Percentiles rank a stretch among this genome's conserved stretches.
These are phyloP conservation scores for Chrysoporthe cubensis DNA, from an alignment of 2,329 filamentous ascomycete species.

Conservation along the genomic window DNA sequence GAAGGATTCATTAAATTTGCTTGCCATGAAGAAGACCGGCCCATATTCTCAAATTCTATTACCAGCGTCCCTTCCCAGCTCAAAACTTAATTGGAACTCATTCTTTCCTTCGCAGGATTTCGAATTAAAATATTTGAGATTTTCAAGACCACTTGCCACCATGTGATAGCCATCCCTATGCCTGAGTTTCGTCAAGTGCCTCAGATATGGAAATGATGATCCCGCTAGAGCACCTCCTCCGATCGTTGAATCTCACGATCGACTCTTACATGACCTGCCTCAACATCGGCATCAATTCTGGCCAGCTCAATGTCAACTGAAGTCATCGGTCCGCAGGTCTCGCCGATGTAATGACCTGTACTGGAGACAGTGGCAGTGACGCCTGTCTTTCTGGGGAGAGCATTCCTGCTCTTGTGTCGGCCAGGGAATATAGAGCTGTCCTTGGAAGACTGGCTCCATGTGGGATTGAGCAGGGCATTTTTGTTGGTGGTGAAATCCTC, in stretches of 20 bases:
- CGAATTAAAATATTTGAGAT: background rate
- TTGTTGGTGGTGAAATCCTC: conserved; percentile 25
- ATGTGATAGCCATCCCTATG: background rate
- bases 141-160: background rate
- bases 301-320: conserved; percentile 40
- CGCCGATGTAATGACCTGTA: conserved; percentile 31
- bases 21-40: too few species aligned
- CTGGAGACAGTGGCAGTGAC: conserved; percentile 23
- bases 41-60: background rate
- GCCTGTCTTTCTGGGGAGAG: conserved; percentile 31
- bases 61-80: background rate
- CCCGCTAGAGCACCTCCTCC: conserved; percentile 37
- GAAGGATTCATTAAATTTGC: background rate
- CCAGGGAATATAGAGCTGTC: conserved; percentile 24
- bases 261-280: conserved; percentile 35
- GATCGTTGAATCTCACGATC: conserved; percentile 39
- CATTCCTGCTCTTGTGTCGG: conserved; percentile 22
- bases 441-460: conserved; percentile 24
- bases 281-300: conserved; percentile 33
- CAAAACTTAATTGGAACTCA: background rate
- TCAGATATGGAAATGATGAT: background rate
- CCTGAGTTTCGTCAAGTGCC: too few species aligned
- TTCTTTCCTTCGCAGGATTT: background rate
- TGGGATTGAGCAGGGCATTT: conserved; percentile 12
- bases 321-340: conserved; percentile 33